Evolutionary conservation across 257 asterid genomes (phyloP), one percentile per base, ranked within the genome.

Genomic region (Striga asiatica): DNA sequence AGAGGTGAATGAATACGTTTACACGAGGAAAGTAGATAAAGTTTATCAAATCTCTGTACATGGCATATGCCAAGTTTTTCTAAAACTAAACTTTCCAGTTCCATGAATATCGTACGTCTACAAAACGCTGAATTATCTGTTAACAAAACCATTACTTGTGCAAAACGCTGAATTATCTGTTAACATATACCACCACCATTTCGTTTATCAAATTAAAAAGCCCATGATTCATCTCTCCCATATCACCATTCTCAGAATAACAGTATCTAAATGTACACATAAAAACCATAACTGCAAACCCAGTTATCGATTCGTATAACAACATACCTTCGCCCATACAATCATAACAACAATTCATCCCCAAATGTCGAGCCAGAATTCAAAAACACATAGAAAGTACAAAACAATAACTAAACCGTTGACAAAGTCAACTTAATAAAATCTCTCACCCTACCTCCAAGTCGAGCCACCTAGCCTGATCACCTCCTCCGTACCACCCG

Each of bases 381-480:
- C 4, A 3, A 19, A 19, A 19, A n/a, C 8, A 43, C 11, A 43
- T 17, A 17, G 22, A 14, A 19, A 18, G 50, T 43, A 42, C 49
- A 42, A 17, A 43, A 17, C 25, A 8, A 18, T 0, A 5, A 18
- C 24, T 23, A 18, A 13, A 13, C 21, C 18, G 7, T 6, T 9
- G 17, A 8, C 8, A 39, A 2, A n/a, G n/a, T n/a, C 41, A 2
- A 2, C 7, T 2, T 17, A 43, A 43, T 8, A 6, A 43, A 25
- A 14, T 13, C 20, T 14, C 32, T 13, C 14, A 34, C 48, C 48
- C 74, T 72, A 92, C 78, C 97, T 82, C 98, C 98, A 92, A 4
- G 79, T 59, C 5, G 95, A 82, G 57, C 94, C 97, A 57, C 98
- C 98, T 12, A 92, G 95, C 54, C 84, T 79, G 56, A 92, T 84